Evolutionary conservation across 306 rosid species (phyloP).

Genomic region (Herpetospermum pedunculosum): DNA sequence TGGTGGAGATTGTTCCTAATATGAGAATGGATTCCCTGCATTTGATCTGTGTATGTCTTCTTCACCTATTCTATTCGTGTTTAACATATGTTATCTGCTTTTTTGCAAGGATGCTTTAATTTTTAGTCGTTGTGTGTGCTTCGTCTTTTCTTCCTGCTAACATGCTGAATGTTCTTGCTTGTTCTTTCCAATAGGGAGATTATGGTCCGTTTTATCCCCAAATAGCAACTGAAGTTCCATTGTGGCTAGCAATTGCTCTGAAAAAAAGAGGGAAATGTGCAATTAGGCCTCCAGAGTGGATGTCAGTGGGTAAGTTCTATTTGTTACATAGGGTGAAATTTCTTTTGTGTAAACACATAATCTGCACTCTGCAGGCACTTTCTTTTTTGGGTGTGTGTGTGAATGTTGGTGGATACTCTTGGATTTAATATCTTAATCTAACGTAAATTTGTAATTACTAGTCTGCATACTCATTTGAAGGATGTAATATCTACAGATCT

Average conservation of each 20-base stretch:
- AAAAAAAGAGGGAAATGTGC: slow-evolving; percentile 83
- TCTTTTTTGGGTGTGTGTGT: not conserved
- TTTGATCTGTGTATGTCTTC: slow-evolving; percentile 41
- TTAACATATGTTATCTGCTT: not conserved
- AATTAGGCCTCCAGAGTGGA: slow-evolving; percentile 70
- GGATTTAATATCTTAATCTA: not conserved
- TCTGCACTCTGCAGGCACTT: not conserved
- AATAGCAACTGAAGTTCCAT: slow-evolving; percentile 56
- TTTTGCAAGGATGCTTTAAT: not conserved
- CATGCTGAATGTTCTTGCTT: not conserved
- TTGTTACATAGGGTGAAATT: not conserved
- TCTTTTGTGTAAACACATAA: not conserved
- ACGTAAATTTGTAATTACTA: not conserved
- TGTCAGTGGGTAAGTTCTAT: slow-evolving; percentile 58
- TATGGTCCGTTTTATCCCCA: slow-evolving; percentile 84
- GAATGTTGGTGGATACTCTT: not conserved
- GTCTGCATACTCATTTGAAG: not conserved
- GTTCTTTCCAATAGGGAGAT: slow-evolving; percentile 60
- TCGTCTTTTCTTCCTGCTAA: not conserved
- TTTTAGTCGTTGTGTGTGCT: not conserved
- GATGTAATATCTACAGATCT: not conserved
- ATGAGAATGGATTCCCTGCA: slow-evolving; percentile 74
- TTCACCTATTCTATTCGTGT: not conserved
- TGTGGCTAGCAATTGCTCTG: slow-evolving; percentile 85
- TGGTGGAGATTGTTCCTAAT: slow-evolving; percentile 66